Evolutionary conservation across 768 basidiomycete genomes (phyloP), one percentile per base, ranked within the genome.

Genomic region (Psilocybe subaeruginosa): DNA sequence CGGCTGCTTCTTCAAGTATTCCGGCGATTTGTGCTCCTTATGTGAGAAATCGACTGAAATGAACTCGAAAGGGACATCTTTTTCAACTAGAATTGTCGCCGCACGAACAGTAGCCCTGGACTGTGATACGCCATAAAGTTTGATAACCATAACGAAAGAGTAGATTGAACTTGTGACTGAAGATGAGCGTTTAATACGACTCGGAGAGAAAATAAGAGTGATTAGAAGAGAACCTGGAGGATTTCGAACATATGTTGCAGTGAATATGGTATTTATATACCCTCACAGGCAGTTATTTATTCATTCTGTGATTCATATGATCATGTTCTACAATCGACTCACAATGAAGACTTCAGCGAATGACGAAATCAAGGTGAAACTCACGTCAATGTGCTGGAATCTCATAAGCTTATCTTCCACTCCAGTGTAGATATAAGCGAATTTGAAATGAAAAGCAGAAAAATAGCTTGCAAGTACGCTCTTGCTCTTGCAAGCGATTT

Each of bases 71-170:
- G 84, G 81, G 7, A 90, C 76, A 1, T 76, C 65, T 67, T 84
- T 83, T 70, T 89, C 88, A 58, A 79, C 76, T 59, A 83, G 73
- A 11, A 85, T 65, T 33, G 77, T 60, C 2, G 77, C 83, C 16
- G 87, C 87, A 31, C 83, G 78, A 7, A 77, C 78, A 4, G 86
- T n/a, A 17, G 78, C 62, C 51, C 83, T 81, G 6, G 87, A 85
- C 3, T 31, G 12, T 0, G 72, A 52, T n/a, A 60, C 65, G 9
- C 80, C 81, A 56, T 80, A 76, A 12, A 84, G 76, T 64, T 79
- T 81, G 62, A 83, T 65, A 30, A 77, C 76, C 82, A 83, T 83
- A 3, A 29, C 6, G 11, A 45, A 41, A n/a, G 31, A 53, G 51
- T 54, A 19, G 39, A 27, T 54, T 12, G 11, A n/a, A 39, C 7